Percentiles rank a stretch among this genome's conserved stretches.
These are phyloP conservation scores for Hypoxylon sp. DNA, from an alignment of 2,329 filamentous ascomycete genomes.

Conservation along the genomic window DNA sequence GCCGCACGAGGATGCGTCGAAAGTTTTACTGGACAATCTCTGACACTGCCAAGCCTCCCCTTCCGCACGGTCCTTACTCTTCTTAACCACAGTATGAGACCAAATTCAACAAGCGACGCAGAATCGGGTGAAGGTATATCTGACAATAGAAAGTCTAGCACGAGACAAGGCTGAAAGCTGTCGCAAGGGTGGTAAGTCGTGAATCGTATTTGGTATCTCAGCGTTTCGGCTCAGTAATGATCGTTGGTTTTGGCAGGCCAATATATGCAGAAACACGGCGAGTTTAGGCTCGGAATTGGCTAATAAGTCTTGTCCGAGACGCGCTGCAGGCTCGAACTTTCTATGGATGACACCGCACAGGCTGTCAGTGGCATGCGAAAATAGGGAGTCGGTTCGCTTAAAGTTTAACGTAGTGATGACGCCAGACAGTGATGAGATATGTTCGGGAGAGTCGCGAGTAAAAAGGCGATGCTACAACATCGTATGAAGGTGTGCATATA, in stretches of 20 bases:
- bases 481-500: conserved; percentile 37
- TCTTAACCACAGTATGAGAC: background rate
- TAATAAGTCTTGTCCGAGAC: conserved; percentile 30
- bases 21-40: background rate
- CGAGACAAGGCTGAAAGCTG: conserved; percentile 14
- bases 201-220: conserved; percentile 41
- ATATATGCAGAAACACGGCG: conserved; percentile 42
- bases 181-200: conserved; percentile 32
- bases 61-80: conserved; percentile 28
- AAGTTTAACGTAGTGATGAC: conserved; percentile 9
- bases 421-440: conserved; percentile 11
- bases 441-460: conserved; percentile 10
- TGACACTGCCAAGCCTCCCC: conserved; percentile 13
- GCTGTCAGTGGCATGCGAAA: conserved; percentile 23
- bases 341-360: conserved; percentile 16
- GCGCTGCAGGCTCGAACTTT: conserved; percentile 24
- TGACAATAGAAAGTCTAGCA: conserved; percentile 4
- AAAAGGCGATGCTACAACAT: conserved; percentile 29
- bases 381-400: conserved; percentile 19
- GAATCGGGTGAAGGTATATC: conserved; percentile 7
- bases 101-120: background rate
- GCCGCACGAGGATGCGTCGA: background rate
- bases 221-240: conserved; percentile 57
- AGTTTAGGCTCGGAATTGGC: conserved; percentile 37
- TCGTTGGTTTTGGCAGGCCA: conserved; percentile 56